These are phyloP conservation scores for Acanthamoeba rhysodes DNA, from an alignment of 208 protist genomes.

Conservation along the genomic window DNA sequence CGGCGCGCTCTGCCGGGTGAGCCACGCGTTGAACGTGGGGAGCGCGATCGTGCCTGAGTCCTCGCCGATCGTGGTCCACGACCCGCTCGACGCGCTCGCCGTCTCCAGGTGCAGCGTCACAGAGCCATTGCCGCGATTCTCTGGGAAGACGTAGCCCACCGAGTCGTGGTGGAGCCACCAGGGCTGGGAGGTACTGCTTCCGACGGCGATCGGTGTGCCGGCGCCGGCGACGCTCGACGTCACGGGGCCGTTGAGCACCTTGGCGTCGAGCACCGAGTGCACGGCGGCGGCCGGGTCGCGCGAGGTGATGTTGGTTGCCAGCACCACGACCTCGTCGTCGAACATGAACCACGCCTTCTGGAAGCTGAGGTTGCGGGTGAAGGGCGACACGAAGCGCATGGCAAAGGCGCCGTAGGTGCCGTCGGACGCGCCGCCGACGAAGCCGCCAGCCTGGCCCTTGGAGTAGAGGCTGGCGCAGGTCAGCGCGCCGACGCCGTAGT, in stretches of 20 bases:
- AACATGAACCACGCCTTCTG: constrained; percentile 68
- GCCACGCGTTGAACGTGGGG: constrained; percentile 52
- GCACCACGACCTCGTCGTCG: constrained; percentile 33
- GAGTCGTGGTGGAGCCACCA: constrained; percentile 64
- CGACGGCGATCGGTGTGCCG: background rate
- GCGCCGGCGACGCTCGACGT: background rate
- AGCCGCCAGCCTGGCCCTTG: background rate
- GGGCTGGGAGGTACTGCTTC: background rate
- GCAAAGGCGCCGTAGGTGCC: background rate
- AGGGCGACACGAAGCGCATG: constrained; percentile 31
- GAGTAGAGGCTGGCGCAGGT: background rate
- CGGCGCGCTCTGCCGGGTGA: background rate
- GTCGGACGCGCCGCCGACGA: constrained; percentile 22
- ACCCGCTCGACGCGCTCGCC: background rate
- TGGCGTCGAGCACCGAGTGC: constrained; percentile 42
- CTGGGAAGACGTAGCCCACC: constrained; percentile 47
- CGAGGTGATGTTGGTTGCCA: constrained; percentile 41
- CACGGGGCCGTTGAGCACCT: background rate
- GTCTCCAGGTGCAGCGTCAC: constrained; percentile 2
- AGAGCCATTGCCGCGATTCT: background rate
- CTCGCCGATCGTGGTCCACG: background rate
- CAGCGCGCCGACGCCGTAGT: constrained; percentile 34
- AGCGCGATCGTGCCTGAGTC: background rate
- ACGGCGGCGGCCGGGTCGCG: background rate
- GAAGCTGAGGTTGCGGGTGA: constrained; percentile 33